Evolutionary conservation across 2,329 filamentous ascomycete species (phyloP).

Genomic region (Colletotrichum limetticola): DNA sequence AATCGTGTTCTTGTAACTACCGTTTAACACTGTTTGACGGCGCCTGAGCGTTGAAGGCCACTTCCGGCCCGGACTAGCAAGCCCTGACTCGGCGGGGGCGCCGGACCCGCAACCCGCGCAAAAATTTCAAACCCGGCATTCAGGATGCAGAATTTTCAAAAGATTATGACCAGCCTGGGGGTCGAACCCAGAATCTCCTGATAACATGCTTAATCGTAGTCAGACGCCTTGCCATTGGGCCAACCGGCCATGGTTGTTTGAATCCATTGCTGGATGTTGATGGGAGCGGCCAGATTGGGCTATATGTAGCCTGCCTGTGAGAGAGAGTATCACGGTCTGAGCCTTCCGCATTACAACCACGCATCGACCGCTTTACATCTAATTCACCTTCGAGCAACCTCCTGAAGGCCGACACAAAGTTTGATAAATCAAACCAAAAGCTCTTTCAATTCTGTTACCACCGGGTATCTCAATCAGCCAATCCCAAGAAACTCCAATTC

Average conservation of each 20-base stretch:
- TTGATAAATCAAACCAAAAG: too few relatives aligned
- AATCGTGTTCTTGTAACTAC: too few relatives aligned
- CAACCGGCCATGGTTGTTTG: conserved; percentile 37
- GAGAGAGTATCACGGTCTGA: too few relatives aligned
- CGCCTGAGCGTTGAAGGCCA: neutral
- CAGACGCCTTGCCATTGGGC: conserved; percentile 56
- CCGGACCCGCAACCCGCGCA: conserved; percentile 17
- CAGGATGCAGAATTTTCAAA: neutral
- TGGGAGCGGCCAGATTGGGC: fast-evolving
- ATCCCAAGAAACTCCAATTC: neutral
- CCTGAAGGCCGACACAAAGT: too few relatives aligned
- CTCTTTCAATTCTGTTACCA: neutral
- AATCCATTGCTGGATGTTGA: conserved; percentile 8
- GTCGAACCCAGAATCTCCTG: conserved; percentile 37
- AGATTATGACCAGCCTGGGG: conserved; percentile 33
- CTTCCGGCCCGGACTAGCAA: conserved; percentile 16
- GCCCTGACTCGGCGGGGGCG: conserved; percentile 6
- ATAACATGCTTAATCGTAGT: conserved; percentile 45
- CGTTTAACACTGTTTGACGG: neutral
- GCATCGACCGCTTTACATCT: too few relatives aligned
- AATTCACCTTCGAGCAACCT: too few relatives aligned
- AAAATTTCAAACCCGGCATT: neutral
- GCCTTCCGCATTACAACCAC: too few relatives aligned
- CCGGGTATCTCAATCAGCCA: neutral
- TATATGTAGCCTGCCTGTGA: fast-evolving